These are phyloP conservation scores for Dendrobium catenatum DNA, from an alignment of 106 monocot genomes.

Conservation along the genomic window DNA sequence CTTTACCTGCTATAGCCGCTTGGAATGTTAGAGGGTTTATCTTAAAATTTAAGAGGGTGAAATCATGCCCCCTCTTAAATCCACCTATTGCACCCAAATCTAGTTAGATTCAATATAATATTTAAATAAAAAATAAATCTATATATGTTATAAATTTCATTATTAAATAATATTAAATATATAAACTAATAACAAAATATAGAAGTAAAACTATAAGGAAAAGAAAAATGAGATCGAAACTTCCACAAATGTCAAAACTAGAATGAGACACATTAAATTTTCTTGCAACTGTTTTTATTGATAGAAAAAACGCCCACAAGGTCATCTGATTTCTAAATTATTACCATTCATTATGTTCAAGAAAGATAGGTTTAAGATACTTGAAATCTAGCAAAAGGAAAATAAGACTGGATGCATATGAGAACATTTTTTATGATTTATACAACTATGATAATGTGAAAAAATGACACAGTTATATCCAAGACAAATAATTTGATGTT, in stretches of 20 bases:
- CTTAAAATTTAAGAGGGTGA: no score
- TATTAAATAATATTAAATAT: background rate
- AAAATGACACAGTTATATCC: background rate
- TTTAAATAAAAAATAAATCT: background rate
- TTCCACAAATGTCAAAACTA: background rate
- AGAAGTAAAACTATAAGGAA: background rate
- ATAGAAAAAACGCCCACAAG: background rate
- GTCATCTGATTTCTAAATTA: background rate
- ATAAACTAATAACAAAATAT: conserved; percentile 1
- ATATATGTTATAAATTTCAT: background rate
- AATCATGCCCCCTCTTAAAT: no score
- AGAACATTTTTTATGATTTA: background rate
- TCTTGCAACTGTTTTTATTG: background rate
- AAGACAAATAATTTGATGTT: background rate
- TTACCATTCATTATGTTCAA: background rate
- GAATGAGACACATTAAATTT: background rate
- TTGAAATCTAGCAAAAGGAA: background rate
- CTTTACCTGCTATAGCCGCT: no score
- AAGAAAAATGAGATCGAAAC: background rate
- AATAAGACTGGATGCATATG: background rate
- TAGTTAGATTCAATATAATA: background rate
- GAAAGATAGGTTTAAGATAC: background rate
- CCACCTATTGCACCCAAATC: no score
- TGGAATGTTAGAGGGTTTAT: no score
- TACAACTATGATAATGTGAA: background rate